Percentiles rank a stretch among this genome's conserved stretches.
phyloP scores from a whole-genome alignment of 1,284 basidiomycete species.

The Rhodofomes roseus region DNA sequence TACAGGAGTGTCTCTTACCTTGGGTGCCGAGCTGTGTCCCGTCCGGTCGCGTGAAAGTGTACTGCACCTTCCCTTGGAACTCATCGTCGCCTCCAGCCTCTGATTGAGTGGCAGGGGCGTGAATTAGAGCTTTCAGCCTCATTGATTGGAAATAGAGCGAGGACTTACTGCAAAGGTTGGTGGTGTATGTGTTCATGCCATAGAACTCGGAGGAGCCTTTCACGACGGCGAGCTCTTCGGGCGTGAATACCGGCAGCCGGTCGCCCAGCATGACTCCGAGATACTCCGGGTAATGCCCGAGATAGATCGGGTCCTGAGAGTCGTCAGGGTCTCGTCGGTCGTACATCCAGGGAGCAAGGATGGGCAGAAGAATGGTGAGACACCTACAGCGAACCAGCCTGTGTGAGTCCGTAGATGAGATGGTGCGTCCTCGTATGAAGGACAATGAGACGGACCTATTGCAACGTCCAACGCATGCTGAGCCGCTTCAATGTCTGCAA shows the following conservation, averaged over 20 bases:
- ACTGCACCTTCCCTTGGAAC: conserved; percentile 60
- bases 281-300: conserved; percentile 65
- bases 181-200: conserved; percentile 73
- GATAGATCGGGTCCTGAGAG: conserved; percentile 63
- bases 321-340: neutral
- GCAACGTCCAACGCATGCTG: conserved; percentile 64
- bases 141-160: neutral
- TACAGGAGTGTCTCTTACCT: conserved; percentile 34
- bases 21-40: conserved; percentile 67
- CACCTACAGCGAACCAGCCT: conserved; percentile 61
- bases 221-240: conserved; percentile 58
- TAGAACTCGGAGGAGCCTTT: conserved; percentile 71
- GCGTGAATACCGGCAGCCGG: conserved; percentile 63
- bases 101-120: conserved; percentile 18
- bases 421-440: neutral
- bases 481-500: conserved; percentile 55
- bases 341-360: neutral
- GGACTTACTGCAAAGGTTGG: conserved; percentile 58
- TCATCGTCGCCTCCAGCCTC: conserved; percentile 62
- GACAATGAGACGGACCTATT: conserved; percentile 43
- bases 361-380: neutral
- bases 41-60: conserved; percentile 59
- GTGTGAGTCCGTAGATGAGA: conserved; percentile 10
- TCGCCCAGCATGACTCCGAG: conserved; percentile 59
- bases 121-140: too few species aligned